phyloP scores from a whole-genome alignment of 345 rosid genomes.

The Moricandia moricandioides region DNA sequence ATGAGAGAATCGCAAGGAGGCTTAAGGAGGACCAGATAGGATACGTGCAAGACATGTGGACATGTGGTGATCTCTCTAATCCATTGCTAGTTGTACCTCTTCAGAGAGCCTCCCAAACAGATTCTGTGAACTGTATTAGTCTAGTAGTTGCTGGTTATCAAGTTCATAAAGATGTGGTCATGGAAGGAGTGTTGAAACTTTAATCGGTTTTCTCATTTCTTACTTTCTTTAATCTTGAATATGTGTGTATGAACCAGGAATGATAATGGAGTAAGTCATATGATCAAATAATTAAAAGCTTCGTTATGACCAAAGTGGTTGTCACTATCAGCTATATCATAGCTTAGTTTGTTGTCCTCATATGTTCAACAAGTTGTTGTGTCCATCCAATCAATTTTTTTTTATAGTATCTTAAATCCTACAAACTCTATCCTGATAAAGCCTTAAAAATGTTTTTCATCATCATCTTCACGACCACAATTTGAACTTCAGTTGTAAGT shows the following conservation, averaged over 20 bases:
- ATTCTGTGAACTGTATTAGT: too few species aligned
- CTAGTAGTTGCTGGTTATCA: slow-evolving; percentile 70
- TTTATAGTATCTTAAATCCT: not conserved
- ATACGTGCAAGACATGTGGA: slow-evolving; percentile 73
- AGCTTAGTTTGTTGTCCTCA: not conserved
- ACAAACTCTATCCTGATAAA: not conserved
- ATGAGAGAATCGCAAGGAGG: slow-evolving; percentile 65
- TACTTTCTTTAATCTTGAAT: not conserved
- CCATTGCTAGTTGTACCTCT: slow-evolving; percentile 80
- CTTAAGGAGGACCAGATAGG: slow-evolving; percentile 68
- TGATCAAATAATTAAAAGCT: slow-evolving; percentile 9
- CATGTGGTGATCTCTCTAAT: slow-evolving; percentile 59
- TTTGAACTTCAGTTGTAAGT: not conserved
- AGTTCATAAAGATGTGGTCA: slow-evolving; percentile 64
- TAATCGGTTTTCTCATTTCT: not conserved
- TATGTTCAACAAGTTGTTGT: not conserved
- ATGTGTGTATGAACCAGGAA: too few species aligned
- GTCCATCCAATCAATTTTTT: not conserved
- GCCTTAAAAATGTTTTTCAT: not conserved
- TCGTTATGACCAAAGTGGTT: not conserved
- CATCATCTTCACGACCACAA: not conserved
- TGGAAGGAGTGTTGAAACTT: slow-evolving; percentile 20
- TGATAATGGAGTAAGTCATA: slow-evolving; percentile 1
- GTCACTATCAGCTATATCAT: slow-evolving; percentile 3
- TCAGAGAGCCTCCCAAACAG: slow-evolving; percentile 34